Evolutionary conservation across 2,329 filamentous ascomycete species (phyloP).

Genomic region (Reticulascus tulasneorum): DNA sequence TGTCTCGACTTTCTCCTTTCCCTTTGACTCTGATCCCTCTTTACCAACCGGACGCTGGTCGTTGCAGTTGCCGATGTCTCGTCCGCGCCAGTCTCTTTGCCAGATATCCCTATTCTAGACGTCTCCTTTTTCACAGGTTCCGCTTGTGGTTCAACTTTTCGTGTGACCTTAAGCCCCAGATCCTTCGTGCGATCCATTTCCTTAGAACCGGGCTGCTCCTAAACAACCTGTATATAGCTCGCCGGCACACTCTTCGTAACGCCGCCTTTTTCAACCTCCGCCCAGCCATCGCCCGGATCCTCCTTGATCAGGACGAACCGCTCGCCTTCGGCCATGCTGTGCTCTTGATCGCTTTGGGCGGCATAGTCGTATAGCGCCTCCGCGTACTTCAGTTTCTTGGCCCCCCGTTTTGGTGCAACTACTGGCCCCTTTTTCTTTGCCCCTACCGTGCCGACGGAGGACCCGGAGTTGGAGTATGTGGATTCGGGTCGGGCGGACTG

Average conservation of each 20-base stretch:
- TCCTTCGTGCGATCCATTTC: background rate
- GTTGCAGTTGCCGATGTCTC: no score
- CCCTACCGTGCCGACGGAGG: constrained; percentile 51
- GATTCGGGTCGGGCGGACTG: constrained; percentile 62
- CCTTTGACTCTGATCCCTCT: constrained; percentile 10
- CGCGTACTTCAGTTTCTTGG: constrained; percentile 91
- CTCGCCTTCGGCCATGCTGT: constrained; percentile 88
- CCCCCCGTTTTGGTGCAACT: constrained; percentile 84
- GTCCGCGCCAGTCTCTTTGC: background rate
- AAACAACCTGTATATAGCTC: constrained; percentile 82
- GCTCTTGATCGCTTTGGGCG: constrained; percentile 80
- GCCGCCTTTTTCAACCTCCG: constrained; percentile 90
- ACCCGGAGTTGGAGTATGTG: constrained; percentile 73
- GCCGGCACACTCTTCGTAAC: constrained; percentile 85
- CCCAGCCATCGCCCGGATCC: constrained; percentile 92
- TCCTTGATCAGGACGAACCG: constrained; percentile 84
- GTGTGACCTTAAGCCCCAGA: no score
- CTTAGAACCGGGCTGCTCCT: constrained; percentile 19
- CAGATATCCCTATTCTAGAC: no score
- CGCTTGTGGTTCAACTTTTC: background rate
- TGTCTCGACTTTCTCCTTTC: constrained; percentile 10
- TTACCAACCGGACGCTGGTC: constrained; percentile 14
- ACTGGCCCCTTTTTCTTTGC: constrained; percentile 76
- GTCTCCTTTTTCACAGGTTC: no score
- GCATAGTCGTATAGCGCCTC: constrained; percentile 91